Percentiles rank a stretch among this genome's conserved stretches.
These are phyloP conservation scores for Ananas comosus DNA, from an alignment of 176 grass and related monocot species.

Conservation along the genomic window DNA sequence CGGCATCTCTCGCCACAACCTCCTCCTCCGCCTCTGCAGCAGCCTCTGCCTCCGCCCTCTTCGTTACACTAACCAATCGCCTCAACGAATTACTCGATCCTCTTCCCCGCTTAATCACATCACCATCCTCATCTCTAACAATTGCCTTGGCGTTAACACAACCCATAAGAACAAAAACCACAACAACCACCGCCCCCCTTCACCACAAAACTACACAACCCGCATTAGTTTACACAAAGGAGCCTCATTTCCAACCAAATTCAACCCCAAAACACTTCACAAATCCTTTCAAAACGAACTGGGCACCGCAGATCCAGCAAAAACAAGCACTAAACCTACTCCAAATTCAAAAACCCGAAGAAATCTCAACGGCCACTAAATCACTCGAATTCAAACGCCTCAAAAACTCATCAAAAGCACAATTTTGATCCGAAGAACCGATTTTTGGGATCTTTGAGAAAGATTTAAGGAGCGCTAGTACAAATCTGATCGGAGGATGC, in stretches of 20 bases:
- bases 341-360: neutral
- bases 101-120: conserved; percentile 39
- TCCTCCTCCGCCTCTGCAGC: conserved; percentile 57
- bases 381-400: neutral
- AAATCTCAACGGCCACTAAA: neutral
- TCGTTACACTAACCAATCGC: conserved; percentile 67
- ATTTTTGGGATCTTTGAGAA: no score
- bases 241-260: neutral
- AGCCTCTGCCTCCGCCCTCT: conserved; percentile 42
- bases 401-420: neutral
- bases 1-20: conserved; percentile 34
- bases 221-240: neutral
- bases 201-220: neutral
- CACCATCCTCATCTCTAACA: conserved; percentile 27
- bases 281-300: neutral
- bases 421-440: neutral
- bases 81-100: conserved; percentile 65
- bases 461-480: no score
- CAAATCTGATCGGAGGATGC: neutral
- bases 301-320: neutral
- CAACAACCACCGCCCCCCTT: neutral
- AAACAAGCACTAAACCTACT: neutral
- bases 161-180: conserved; percentile 45
- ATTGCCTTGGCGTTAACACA: conserved; percentile 83
- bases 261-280: neutral